phyloP scores from a whole-genome alignment of 805 yeast species.

The Grigorovia humatica region DNA sequence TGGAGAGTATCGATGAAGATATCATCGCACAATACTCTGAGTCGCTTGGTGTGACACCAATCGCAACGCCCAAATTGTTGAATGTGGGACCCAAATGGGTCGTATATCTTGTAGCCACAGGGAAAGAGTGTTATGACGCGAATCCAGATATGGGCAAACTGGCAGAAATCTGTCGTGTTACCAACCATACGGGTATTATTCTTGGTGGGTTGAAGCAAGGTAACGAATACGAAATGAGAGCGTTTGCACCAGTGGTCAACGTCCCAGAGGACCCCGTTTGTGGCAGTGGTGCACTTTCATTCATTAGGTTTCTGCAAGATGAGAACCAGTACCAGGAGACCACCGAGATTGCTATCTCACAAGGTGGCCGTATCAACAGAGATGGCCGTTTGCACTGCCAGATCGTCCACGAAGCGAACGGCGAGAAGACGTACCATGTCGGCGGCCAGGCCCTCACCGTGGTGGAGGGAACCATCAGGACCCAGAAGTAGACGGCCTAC shows the following conservation, averaged over 20 bases:
- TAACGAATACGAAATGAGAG: slow-evolving; percentile 33
- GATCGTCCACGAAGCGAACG: slow-evolving; percentile 9
- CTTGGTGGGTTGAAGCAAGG: slow-evolving; percentile 29
- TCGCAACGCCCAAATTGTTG: slow-evolving; percentile 21
- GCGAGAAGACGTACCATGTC: slow-evolving; percentile 19
- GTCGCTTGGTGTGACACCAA: slow-evolving; percentile 7
- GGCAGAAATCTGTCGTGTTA: slow-evolving; percentile 8
- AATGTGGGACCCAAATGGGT: slow-evolving; percentile 43
- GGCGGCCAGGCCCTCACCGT: slow-evolving; percentile 35
- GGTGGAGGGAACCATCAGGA: slow-evolving; percentile 26
- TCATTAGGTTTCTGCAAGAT: slow-evolving; percentile 23
- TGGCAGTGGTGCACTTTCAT: slow-evolving; percentile 39
- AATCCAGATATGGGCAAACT: slow-evolving; percentile 27
- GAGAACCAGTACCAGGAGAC: slow-evolving; percentile 12
- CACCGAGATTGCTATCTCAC: slow-evolving; percentile 22
- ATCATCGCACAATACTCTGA: slow-evolving; percentile 6
- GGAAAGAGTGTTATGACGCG: slow-evolving; percentile 26
- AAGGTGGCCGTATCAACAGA: slow-evolving; percentile 33
- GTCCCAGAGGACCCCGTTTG: slow-evolving; percentile 45
- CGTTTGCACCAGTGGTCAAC: slow-evolving; percentile 32
- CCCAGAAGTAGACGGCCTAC: background rate
- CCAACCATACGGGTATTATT: slow-evolving; percentile 29
- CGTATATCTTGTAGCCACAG: slow-evolving; percentile 27
- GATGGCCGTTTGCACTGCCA: slow-evolving; percentile 29
- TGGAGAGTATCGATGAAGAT: slow-evolving; percentile 9